Evolutionary conservation across 805 yeast genomes (phyloP).

Genomic region (Pichia scutulata): DNA sequence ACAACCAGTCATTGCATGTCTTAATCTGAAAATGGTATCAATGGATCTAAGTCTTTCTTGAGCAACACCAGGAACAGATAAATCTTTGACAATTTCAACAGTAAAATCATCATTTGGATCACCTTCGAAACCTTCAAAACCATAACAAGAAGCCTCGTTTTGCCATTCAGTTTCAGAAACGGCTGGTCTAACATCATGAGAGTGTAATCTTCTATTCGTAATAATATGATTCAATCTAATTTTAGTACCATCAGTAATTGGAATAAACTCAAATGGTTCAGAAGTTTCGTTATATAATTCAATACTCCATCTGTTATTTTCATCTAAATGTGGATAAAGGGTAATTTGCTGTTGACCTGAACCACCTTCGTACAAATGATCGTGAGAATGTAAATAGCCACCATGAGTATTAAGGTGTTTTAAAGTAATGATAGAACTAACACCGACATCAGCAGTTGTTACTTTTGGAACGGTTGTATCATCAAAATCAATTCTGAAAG

Average conservation of each 20-base stretch:
- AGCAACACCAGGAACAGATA: slow-evolving; percentile 44
- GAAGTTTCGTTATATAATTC: slow-evolving; percentile 58
- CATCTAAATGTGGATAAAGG: slow-evolving; percentile 69
- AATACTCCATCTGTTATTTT: slow-evolving; percentile 64
- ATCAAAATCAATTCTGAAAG: slow-evolving; percentile 55
- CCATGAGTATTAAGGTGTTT: slow-evolving; percentile 68
- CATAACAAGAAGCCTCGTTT: slow-evolving; percentile 73
- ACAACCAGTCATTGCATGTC: slow-evolving; percentile 75
- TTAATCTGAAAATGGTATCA: slow-evolving; percentile 62
- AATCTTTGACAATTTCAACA: slow-evolving; percentile 58
- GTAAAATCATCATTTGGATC: slow-evolving; percentile 80
- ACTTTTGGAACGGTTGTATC: slow-evolving; percentile 55
- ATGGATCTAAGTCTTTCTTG: slow-evolving; percentile 53
- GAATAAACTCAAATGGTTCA: slow-evolving; percentile 51
- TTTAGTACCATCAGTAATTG: slow-evolving; percentile 60
- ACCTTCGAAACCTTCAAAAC: slow-evolving; percentile 68
- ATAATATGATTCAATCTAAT: slow-evolving; percentile 55
- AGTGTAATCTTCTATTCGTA: slow-evolving; percentile 64
- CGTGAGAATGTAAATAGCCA: slow-evolving; percentile 80
- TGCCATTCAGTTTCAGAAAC: slow-evolving; percentile 77
- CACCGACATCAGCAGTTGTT: slow-evolving; percentile 62
- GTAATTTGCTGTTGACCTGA: slow-evolving; percentile 82
- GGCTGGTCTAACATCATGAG: slow-evolving; percentile 78
- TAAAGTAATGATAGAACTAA: slow-evolving; percentile 57
- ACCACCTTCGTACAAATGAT: slow-evolving; percentile 63